Percentiles rank a stretch among this genome's conserved stretches.
Evolutionary conservation across 2,329 filamentous ascomycete species (phyloP).

Genomic region (Cadophora malorum): DNA sequence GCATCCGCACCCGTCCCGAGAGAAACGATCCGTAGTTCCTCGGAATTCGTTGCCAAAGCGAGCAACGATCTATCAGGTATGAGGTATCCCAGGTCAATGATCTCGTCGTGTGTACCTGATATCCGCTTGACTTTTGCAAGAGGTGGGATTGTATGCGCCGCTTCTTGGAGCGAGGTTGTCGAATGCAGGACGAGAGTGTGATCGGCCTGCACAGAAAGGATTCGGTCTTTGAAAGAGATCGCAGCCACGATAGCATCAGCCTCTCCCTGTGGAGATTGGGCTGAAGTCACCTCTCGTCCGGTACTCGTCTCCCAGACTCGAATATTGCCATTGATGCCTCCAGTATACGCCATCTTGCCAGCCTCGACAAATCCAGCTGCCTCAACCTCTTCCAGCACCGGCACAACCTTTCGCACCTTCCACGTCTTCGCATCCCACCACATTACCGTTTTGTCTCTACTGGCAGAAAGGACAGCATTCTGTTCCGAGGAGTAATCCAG

Average conservation of each 20-base stretch:
- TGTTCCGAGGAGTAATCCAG: constrained; percentile 80
- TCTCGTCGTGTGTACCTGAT: constrained; percentile 95
- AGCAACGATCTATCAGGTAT: constrained; percentile 81
- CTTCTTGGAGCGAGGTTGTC: constrained; percentile 50
- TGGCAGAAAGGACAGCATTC: constrained; percentile 79
- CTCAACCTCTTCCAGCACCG: constrained; percentile 86
- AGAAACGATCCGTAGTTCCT: constrained; percentile 88
- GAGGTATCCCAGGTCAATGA: constrained; percentile 91
- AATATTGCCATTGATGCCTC: constrained; percentile 81
- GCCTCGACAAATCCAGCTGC: constrained; percentile 78
- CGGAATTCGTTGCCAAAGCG: constrained; percentile 92
- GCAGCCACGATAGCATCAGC: constrained; percentile 74
- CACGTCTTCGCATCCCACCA: constrained; percentile 89
- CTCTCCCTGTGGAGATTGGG: constrained; percentile 68
- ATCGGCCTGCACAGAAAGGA: constrained; percentile 86
- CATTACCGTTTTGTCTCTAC: constrained; percentile 92
- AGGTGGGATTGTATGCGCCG: constrained; percentile 45
- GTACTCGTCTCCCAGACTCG: constrained; percentile 83
- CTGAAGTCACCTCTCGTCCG: constrained; percentile 79
- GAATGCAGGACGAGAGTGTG: constrained; percentile 84
- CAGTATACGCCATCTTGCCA: constrained; percentile 79
- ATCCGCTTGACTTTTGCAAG: constrained; percentile 70
- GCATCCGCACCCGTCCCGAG: constrained; percentile 53
- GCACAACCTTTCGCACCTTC: constrained; percentile 81
- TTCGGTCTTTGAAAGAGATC: constrained; percentile 69